These are phyloP conservation scores for Avicennia marina DNA, from an alignment of 257 asterid genomes.

Conservation along the genomic window DNA sequence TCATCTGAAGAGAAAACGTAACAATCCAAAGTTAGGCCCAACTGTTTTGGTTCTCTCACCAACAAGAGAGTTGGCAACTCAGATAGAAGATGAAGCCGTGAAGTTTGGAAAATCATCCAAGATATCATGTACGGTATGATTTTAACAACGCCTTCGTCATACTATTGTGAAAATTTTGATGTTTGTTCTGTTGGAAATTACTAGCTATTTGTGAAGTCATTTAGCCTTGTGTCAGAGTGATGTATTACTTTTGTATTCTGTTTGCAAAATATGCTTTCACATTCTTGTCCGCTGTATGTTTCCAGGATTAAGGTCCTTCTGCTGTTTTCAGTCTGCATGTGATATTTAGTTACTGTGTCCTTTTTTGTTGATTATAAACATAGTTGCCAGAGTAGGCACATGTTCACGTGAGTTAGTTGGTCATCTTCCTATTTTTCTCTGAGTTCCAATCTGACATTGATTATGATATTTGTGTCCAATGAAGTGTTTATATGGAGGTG, in stretches of 20 bases:
- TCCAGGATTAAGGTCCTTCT: too few relatives aligned
- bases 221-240: too few relatives aligned
- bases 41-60: conserved; percentile 95
- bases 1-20: conserved; percentile 60
- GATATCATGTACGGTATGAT: conserved; percentile 83
- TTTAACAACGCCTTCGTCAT: background rate
- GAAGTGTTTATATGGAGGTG: conserved; percentile 91
- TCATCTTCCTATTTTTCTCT: background rate
- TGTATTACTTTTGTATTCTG: too few relatives aligned
- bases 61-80: conserved; percentile 96
- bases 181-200: too few relatives aligned
- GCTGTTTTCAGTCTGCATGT: too few relatives aligned
- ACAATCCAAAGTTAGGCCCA: conserved; percentile 80
- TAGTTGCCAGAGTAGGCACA: background rate
- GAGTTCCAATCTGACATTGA: conserved; percentile 18
- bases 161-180: too few relatives aligned
- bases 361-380: conserved; percentile 4
- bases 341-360: too few relatives aligned
- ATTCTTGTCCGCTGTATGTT: too few relatives aligned
- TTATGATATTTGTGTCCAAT: conserved; percentile 11
- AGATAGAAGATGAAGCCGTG: conserved; percentile 90
- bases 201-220: too few relatives aligned
- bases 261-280: too few relatives aligned
- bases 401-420: conserved; percentile 7
- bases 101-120: conserved; percentile 85